Conservation (phyloP, 164 flowering plant genomes). For the Cinnamomum chago region DNA sequence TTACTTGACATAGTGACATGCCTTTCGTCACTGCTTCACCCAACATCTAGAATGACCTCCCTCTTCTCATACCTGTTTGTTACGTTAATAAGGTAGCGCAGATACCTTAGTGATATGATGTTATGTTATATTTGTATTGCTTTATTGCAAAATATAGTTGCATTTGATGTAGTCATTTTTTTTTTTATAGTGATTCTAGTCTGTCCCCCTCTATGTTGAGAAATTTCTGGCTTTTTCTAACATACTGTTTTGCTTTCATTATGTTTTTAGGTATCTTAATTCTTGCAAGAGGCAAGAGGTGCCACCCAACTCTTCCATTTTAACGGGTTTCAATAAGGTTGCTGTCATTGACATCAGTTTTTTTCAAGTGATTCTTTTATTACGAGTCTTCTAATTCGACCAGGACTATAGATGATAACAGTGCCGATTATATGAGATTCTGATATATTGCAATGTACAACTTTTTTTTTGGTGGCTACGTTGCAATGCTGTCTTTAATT, state of each 20-base stretch:
- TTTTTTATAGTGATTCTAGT: neutral
- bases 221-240: neutral
- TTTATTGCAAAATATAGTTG: neutral
- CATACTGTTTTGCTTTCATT: neutral
- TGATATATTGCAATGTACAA: neutral
- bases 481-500: no score
- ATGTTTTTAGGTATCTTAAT: conserved; percentile 22
- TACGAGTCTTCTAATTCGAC: no score
- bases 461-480: neutral
- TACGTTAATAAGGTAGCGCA: no score
- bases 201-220: neutral
- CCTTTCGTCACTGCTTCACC: no score
- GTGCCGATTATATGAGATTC: no score
- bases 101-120: neutral
- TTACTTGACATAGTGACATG: no score
- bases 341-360: neutral
- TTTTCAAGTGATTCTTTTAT: neutral
- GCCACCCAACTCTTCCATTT: conserved; percentile 23
- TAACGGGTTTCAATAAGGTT: conserved; percentile 25
- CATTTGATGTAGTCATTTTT: neutral
- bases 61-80: no score
- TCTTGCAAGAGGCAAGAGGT: conserved; percentile 20
- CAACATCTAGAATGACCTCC: no score
- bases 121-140: no score
- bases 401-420: no score